A percentile compares a stretch with the other conserved stretches of the same genome.
Evolutionary conservation across 164 flowering plant species (phyloP).

Genomic region (Saururus chinensis): DNA sequence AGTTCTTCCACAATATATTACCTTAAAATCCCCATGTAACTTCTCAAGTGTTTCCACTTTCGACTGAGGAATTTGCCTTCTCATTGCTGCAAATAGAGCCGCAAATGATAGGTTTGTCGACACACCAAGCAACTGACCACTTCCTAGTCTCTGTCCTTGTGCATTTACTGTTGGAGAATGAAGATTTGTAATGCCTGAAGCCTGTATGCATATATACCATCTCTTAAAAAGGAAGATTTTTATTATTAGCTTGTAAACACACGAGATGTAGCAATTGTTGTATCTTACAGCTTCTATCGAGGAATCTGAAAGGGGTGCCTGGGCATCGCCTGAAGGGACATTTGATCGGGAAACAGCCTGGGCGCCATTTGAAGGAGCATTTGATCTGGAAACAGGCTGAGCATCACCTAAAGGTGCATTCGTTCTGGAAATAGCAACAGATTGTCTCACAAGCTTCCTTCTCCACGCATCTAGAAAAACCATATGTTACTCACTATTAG

Average conservation of each 20-base stretch:
- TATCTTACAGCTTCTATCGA: neutral
- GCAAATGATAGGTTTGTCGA: constrained; percentile 4
- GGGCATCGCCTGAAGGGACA: neutral
- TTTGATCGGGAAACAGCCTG: neutral
- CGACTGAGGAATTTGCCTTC: constrained; percentile 10
- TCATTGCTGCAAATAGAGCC: constrained; percentile 7
- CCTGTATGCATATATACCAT: neutral
- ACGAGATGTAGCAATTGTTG: neutral
- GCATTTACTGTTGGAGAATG: neutral
- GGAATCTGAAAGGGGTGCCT: neutral
- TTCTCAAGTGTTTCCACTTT: constrained; percentile 9
- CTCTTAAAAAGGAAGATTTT: neutral
- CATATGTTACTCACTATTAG: neutral
- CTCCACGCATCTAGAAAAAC: constrained; percentile 1
- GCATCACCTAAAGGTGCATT: neutral
- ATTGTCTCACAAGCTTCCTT: neutral
- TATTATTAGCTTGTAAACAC: neutral
- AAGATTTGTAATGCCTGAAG: neutral
- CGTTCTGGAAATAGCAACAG: neutral
- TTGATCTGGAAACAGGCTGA: neutral
- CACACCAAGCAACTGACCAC: neutral
- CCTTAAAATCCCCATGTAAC: constrained; percentile 20
- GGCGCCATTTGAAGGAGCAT: neutral
- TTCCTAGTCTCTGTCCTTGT: neutral
- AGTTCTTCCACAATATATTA: neutral